Base-by-base conservation (phyloP, 2,329 filamentous ascomycete genomes). In the Samsoniella hepiali region DNA sequence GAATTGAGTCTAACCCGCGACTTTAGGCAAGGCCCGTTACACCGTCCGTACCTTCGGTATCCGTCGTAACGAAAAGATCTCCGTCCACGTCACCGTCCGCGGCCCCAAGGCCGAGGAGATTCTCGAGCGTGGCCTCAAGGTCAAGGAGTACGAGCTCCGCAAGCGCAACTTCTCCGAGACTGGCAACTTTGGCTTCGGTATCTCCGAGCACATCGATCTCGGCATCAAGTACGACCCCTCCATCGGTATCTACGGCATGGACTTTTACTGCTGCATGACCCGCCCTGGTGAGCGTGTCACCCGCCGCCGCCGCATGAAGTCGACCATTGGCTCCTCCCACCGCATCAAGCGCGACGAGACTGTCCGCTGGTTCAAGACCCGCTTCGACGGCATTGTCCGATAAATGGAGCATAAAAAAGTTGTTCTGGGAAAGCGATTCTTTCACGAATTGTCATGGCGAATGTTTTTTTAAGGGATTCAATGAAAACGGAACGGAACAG, bases 201-300 rank as follows among this genome's bases (percentile, higher is more conserved):
- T 99, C 87, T 93, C 87, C 85, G 95, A 99, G 86, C 95, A 99
- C 91, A 99, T 99, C 83, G 95, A 99, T 88, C 88, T 99, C 76
- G 95, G 95, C 78, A 99, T 99, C 91, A 99, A 99, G 90, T 97
- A 97, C 86, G 93, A 97, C 85, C 93, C 93, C 70, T 90, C 87
- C 69, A 97, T 97, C 74, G 93, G 93, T 89, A 97, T 97, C 81
- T 97, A 97, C 87, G 93, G 95, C 81, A 99, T 99, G 95, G 95
- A 99, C 85, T 99, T 99, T 85, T 99, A 97, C 91, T 93, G 90
- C 91, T 98, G 94, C 92, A 99, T 99, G 95, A 97, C 93, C 86
- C 93, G 95, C 77, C 95, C 94, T 76, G 95, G 95, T 84, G 93
- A 97, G 88, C 93, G 95, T 80, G 92, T 99, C 79, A 90, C 91